Percentiles rank a stretch among this genome's conserved stretches.
Conservation (phyloP, 1,139 yeast genomes). For the Pichia sp. region DNA sequence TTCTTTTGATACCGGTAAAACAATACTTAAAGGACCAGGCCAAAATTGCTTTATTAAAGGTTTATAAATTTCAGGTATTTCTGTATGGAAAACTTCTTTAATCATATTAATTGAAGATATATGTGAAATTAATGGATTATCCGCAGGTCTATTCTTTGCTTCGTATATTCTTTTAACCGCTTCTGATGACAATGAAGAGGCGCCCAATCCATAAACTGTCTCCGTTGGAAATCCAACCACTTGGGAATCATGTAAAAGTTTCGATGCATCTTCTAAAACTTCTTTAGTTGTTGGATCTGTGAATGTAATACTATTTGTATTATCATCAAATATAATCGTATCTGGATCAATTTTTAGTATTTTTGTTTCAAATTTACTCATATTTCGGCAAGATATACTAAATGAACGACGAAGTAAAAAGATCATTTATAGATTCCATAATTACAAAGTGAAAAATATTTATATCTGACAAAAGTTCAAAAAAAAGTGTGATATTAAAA, state of each 20-base stretch:
- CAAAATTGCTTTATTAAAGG: slow-evolving; percentile 64
- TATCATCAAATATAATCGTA: slow-evolving; percentile 35
- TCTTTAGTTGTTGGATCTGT: slow-evolving; percentile 44
- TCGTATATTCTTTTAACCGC: slow-evolving; percentile 70
- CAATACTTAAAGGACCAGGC: slow-evolving; percentile 95
- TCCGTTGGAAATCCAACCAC: slow-evolving; percentile 95
- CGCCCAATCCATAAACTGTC: slow-evolving; percentile 94
- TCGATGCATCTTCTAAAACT: slow-evolving; percentile 54
- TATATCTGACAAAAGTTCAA: no score
- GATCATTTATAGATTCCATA: neutral
- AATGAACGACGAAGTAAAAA: slow-evolving; percentile 4
- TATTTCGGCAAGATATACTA: neutral
- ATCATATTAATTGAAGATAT: slow-evolving; percentile 74
- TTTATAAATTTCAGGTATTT: slow-evolving; percentile 61
- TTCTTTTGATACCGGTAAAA: slow-evolving; percentile 52
- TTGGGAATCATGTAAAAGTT: slow-evolving; percentile 43
- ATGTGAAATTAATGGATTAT: slow-evolving; percentile 89
- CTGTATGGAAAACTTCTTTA: slow-evolving; percentile 39
- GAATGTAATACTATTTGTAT: slow-evolving; percentile 30
- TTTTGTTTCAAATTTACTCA: slow-evolving; percentile 28
- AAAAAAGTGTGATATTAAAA: no score
- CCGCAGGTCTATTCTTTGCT: slow-evolving; percentile 92
- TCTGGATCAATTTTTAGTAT: slow-evolving; percentile 41
- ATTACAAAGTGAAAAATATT: no score
- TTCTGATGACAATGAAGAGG: slow-evolving; percentile 68